Evolutionary conservation across 805 yeast genomes (phyloP), one percentile per base, ranked within the genome.

Genomic region (Candida caryicola): DNA sequence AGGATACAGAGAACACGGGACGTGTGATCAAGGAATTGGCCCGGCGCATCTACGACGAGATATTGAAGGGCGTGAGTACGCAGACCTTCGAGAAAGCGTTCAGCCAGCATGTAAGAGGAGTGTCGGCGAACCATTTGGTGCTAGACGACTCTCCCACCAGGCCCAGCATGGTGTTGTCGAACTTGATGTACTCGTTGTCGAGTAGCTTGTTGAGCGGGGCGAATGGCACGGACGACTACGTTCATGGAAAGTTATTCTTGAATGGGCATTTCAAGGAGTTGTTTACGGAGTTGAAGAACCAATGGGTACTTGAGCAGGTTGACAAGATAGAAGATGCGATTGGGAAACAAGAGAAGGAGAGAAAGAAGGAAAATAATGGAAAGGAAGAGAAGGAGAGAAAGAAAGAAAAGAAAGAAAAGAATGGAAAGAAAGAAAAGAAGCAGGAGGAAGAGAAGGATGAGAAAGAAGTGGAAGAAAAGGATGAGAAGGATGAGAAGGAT

Each of bases 271-370:
- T 52, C 12, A 45, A 29, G 14, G 31, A 36, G 0, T 29, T 42
- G 1, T 67, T 65, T 36, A 38, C 42, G 3, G 34, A 41, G n/a
- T 35, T 38, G n/a, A 69, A 68, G 44, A 62, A 61, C 37, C 36
- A 49, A 4, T 66, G 71, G 71, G 36, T 56, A 18, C 36, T 36
- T 17, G 36, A 41, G 3, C 18, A 30, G n/a, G 33, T 45, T 2
- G 15, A 41, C 5, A 19, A 29, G 32, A 29, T 15, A 9, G 17
- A 16, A 23, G 17, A 3, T 4, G 4, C 5, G 7, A 15, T 23
- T 7, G 10, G 25, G 25, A 12, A 16, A 16, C 4, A 16, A 10
- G 10, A 13, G 7, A 27, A 27, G 12, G 7, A 8, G 7, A 6
- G 12, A 13, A 13, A 7, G 7, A 29, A 29, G 27, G 10, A 18